Evolutionary conservation across 257 asterid species (phyloP).

Genomic region (Vinca minor): DNA sequence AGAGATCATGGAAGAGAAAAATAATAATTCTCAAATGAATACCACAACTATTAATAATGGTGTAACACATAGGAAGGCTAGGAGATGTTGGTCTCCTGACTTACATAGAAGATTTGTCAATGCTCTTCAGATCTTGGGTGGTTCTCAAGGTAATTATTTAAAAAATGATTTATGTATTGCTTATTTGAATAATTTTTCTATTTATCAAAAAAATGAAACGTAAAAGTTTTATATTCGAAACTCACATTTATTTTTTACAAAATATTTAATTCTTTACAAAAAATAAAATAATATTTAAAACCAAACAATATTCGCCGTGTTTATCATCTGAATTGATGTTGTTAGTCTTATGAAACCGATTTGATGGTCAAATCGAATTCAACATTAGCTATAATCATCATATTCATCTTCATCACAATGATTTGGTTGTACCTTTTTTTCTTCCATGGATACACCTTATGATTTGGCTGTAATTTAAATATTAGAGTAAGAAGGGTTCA

Average conservation of each 20-base stretch:
- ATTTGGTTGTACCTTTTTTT: no score
- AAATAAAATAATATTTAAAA: no score
- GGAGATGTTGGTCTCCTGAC: conserved; percentile 99
- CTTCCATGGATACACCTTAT: no score
- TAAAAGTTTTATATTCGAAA: no score
- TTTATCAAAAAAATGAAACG: no score
- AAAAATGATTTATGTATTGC: no score
- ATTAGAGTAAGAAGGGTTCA: no score
- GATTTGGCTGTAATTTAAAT: conserved; percentile 6
- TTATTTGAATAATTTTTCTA: no score
- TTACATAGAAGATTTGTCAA: conserved; percentile 83
- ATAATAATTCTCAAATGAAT: conserved; percentile 18
- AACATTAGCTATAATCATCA: not conserved
- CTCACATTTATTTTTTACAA: no score
- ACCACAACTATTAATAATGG: conserved; percentile 33
- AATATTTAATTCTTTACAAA: no score
- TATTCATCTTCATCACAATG: not conserved
- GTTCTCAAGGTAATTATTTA: conserved; percentile 97
- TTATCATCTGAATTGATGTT: not conserved
- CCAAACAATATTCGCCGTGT: no score
- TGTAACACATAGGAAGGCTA: conserved; percentile 73
- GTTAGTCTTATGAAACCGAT: not conserved
- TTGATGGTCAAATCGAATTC: conserved; percentile 13
- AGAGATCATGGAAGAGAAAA: conserved; percentile 35
- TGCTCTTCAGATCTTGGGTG: conserved; percentile 97